Evolutionary conservation across 116 monocot species (phyloP), one percentile per base, ranked within the genome.

Genomic region (Thalassia testudinum): DNA sequence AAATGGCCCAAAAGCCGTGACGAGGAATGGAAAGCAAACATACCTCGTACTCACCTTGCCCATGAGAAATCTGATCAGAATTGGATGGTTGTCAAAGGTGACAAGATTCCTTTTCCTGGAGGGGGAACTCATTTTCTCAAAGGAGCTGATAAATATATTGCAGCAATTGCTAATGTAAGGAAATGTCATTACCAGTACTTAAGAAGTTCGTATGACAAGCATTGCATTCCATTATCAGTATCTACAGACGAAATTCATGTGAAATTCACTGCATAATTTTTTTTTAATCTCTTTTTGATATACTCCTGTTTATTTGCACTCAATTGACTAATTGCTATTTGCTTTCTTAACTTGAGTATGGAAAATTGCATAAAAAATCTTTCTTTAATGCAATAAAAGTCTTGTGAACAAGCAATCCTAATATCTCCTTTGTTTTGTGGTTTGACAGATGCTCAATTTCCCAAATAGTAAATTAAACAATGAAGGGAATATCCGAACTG

Each of bases 401-500:
- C n/a, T n/a, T n/a, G n/a, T n/a, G n/a, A n/a, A n/a, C n/a, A n/a
- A n/a, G n/a, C n/a, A n/a, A n/a, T n/a, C n/a, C n/a, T n/a, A n/a
- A n/a, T n/a, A n/a, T n/a, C n/a, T n/a, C n/a, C n/a, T n/a, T n/a
- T n/a, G n/a, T n/a, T n/a, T n/a, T n/a, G n/a, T n/a, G n/a, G 12
- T 21, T 51, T n/a, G n/a, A n/a, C n/a, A 93, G 93, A 93, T 93
- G 93, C 81, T 87, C 44, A 87, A 80, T 37, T 76, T 83, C 61
- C 72, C 75, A 5, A 69, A 65, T 59, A 68, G 69, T 21, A 81
- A 68, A 53, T 78, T 93, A 27, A 93, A 61, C 66, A 83, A 84
- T 57, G 74, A 54, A n/a, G 93, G 93, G 6, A 77, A 60, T 23
- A 73, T 93, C 27, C 77, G 93, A 17, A 87, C 63, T 17, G 81